Evolutionary conservation across 495 filamentous ascomycete genomes (phyloP).

Genomic region (Hypoxylon cercidicola): DNA sequence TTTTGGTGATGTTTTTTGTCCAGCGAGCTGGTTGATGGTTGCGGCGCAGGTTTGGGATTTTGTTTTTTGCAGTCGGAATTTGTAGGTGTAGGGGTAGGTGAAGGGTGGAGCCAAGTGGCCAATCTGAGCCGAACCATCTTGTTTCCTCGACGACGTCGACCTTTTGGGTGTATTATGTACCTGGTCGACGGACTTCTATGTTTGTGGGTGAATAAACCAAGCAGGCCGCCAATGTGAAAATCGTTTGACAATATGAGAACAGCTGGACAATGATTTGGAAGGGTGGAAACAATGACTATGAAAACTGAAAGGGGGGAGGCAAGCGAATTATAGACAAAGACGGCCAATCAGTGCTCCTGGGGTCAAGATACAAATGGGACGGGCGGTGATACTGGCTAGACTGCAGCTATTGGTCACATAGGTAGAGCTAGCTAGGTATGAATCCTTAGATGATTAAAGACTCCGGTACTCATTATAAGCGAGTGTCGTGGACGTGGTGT

Average conservation of each 20-base stretch:
- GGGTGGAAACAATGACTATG: constrained; percentile 3
- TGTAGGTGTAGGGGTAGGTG: constrained; percentile 26
- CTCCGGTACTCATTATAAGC: constrained; percentile 24
- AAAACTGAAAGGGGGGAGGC: constrained; percentile 4
- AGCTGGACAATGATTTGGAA: constrained; percentile 4
- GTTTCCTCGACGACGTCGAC: constrained; percentile 1
- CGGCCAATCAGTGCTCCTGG: constrained; percentile 4
- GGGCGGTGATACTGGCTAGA: constrained; percentile 1
- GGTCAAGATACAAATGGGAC: constrained; percentile 7
- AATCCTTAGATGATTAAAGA: constrained; percentile 11
- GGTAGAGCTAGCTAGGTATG: constrained; percentile 3
- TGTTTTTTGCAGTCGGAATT: constrained; percentile 46
- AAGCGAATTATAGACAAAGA: constrained; percentile 27
- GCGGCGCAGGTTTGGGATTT: constrained; percentile 29
- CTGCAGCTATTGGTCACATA: constrained; percentile 5
- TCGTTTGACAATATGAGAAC: constrained; percentile 6
- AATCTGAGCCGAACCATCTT: constrained; percentile 52
- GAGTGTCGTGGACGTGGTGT: constrained; percentile 17
- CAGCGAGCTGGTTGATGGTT: constrained; percentile 7
- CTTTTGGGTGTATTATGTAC: constrained; percentile 2
- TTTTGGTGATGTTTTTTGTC: constrained; percentile 27
- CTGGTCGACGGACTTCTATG: neutral
- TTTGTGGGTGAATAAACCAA: constrained; percentile 10
- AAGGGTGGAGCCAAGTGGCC: constrained; percentile 45
- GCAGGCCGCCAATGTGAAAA: constrained; percentile 19